A percentile compares a stretch with the other conserved stretches of the same genome.
phyloP scores from a whole-genome alignment of 2,329 filamentous ascomycete species.

The Neonectria sp. region DNA sequence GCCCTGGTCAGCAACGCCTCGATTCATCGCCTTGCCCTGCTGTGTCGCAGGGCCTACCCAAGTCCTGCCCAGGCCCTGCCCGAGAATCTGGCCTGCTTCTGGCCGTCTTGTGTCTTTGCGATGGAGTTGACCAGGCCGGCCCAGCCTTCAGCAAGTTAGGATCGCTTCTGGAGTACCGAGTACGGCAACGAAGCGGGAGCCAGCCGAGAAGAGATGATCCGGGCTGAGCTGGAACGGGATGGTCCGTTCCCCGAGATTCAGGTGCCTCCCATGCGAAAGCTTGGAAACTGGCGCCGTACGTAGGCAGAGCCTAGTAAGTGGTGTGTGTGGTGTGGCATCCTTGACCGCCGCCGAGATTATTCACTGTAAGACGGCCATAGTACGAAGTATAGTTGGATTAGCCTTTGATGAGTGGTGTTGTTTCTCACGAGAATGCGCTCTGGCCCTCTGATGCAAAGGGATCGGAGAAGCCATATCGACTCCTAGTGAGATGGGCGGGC shows the following conservation, averaged over 20 bases:
- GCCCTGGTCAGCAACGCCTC: constrained; percentile 11
- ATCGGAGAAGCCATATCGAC: constrained; percentile 3
- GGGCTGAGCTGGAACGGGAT: constrained; percentile 42
- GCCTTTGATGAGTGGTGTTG: constrained; percentile 9
- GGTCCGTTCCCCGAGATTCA: constrained; percentile 45
- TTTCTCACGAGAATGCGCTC: constrained; percentile 7
- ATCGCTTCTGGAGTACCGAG: constrained; percentile 1
- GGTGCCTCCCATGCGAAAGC: constrained; percentile 25
- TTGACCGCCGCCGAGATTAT: constrained; percentile 1
- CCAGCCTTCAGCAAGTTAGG: constrained; percentile 12
- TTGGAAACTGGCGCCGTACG: constrained; percentile 14
- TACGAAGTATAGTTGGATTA: not conserved
- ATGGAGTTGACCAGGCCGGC: constrained; percentile 12
- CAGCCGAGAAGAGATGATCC: constrained; percentile 33
- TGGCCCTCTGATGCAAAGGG: not conserved
- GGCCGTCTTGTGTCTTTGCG: constrained; percentile 1
- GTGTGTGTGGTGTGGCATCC: constrained; percentile 13
- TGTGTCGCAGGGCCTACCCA: not conserved
- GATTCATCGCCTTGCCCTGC: constrained; percentile 3
- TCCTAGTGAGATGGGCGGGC: constrained; percentile 1
- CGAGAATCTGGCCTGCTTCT: not conserved
- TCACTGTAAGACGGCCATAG: not conserved
- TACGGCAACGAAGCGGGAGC: constrained; percentile 16
- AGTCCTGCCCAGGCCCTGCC: not conserved
- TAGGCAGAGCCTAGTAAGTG: not conserved